Base-by-base conservation (phyloP, 2,329 filamentous ascomycete species). In the Microsporum canis region DNA sequence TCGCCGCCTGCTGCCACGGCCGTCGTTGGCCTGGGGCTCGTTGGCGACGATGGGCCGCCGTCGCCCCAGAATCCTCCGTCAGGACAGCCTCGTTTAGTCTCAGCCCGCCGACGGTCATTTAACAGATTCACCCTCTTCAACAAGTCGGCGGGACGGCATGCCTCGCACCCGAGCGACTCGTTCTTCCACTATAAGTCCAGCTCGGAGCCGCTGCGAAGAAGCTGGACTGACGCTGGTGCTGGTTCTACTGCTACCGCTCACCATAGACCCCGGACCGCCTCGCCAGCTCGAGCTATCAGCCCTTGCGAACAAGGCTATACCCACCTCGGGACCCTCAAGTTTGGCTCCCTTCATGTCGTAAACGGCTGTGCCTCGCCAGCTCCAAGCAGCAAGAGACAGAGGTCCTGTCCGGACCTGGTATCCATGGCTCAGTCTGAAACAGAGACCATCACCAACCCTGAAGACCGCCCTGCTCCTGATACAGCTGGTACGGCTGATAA, bases 81-180 rank as follows among this genome's bases (percentile, higher is more conserved):
- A 23, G 14, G 36, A 23, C 53, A 57, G 36, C 53, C 36, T 39
- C 53, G 53, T 36, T 36, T 57, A 57, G 31, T 39, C 53, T 57
- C 53, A 57, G 53, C 36, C 53, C 53, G 53, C 53, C 31, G 53
- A 29, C 53, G 53, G 53, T 57, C 53, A 57, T 57, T 57, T 57
- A 57, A 57, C n/a, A 57, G 53, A 38, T 57, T 57, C 31, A 29
- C 53, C 10, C 53, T 23, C n/a, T 57, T 36, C 29, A 38, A 23
- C 36, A 57, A 38, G n/a, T n/a, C 53, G 17, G 17, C 17, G n/a
- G n/a, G 38, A 23, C 36, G n/a, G 7, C 49, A 55, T 14, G 12
- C 8, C 49, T 14, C 49, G 14, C 33, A 17, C 8, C 53, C 10
- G 7, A 10, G 23, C 31, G 31, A 57, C 31, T 36, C 33, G 4